Base-by-base conservation (phyloP, 1,139 yeast species). In the Saccharomyces hybrid region DNA sequence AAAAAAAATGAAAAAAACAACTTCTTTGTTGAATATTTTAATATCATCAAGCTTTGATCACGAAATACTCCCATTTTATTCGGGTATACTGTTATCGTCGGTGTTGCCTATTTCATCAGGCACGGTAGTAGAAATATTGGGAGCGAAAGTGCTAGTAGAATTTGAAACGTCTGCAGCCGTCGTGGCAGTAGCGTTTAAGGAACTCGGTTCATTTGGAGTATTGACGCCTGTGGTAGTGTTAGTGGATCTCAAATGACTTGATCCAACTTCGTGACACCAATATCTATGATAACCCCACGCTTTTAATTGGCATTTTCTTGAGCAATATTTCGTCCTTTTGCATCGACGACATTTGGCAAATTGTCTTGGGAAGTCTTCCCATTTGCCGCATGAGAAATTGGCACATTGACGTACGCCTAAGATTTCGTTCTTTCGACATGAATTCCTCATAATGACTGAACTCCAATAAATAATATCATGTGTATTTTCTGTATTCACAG, bases 351-450 rank as follows among this genome's bases (percentile, higher is more conserved):
- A 93, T 71, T 93, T 93, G 59, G 96, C 95, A 74, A 91, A 93
- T 69, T 91, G 95, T 50, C 95, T 79, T 11, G 97, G 97, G 59
- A 75, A 83, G 47, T 80, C 81, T 70, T 93, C 99, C 99, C 99
- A 93, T 67, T 79, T 84, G n/a, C 97, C 97, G 73, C 99, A 93
- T 46, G 82, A 86, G 63, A 90, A 84, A 70, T 85, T 86, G 1
- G 98, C 97, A 72, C 99, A 93, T 72, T 93, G 99, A 52, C 98
- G 79, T 38, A 93, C 87, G 2, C 98, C 97, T 28, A 96, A 95
- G 55, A 84, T 77, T 67, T 91, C 98, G 69, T 91, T 95, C 66
- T 93, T 83, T 56, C 97, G 80, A 69, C 97, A 91, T 1, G 97
- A 88, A 70, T 93, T 93, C 57, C 98, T 79, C 93, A 93, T 93